Conservation (phyloP, 2,329 filamentous ascomycete genomes). For the Byssothecium circinans region DNA sequence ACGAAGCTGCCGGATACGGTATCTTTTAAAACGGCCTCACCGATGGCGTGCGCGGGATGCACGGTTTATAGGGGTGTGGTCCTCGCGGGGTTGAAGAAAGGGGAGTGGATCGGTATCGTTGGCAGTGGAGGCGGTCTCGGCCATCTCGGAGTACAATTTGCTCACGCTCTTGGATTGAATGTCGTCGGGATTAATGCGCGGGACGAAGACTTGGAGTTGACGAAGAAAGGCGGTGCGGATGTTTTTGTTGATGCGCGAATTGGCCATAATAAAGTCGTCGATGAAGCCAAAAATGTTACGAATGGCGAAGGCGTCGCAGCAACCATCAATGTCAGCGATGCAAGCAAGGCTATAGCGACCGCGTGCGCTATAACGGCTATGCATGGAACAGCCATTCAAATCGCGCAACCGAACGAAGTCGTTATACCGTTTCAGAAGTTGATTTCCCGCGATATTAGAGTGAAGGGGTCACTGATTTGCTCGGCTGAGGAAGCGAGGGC, state of each 20-base stretch:
- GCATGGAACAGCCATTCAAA: constrained; percentile 61
- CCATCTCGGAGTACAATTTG: constrained; percentile 77
- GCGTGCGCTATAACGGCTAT: constrained; percentile 60
- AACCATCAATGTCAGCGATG: constrained; percentile 59
- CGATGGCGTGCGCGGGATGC: constrained; percentile 43
- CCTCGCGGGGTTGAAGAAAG: constrained; percentile 69
- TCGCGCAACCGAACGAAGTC: constrained; percentile 55
- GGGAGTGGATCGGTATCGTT: constrained; percentile 74
- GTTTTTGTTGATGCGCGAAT: constrained; percentile 56
- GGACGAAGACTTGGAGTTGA: constrained; percentile 61
- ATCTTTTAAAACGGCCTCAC: constrained; percentile 24
- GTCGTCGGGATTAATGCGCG: constrained; percentile 80
- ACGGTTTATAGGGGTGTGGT: constrained; percentile 76
- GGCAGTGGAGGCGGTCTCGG: constrained; percentile 81
- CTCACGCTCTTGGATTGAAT: constrained; percentile 80
- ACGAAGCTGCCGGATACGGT: constrained; percentile 23
- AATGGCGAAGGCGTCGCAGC: constrained; percentile 55
- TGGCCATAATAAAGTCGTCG: constrained; percentile 52
- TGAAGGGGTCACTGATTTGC: constrained; percentile 52
- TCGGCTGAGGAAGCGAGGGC: constrained; percentile 49
- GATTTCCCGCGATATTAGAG: constrained; percentile 56
- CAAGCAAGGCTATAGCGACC: constrained; percentile 52
- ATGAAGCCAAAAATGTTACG: constrained; percentile 52
- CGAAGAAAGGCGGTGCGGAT: constrained; percentile 53
- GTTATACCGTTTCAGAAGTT: constrained; percentile 51